Evolutionary conservation across 148 eudicot species (phyloP).

Genomic region (Chenopodium album): DNA sequence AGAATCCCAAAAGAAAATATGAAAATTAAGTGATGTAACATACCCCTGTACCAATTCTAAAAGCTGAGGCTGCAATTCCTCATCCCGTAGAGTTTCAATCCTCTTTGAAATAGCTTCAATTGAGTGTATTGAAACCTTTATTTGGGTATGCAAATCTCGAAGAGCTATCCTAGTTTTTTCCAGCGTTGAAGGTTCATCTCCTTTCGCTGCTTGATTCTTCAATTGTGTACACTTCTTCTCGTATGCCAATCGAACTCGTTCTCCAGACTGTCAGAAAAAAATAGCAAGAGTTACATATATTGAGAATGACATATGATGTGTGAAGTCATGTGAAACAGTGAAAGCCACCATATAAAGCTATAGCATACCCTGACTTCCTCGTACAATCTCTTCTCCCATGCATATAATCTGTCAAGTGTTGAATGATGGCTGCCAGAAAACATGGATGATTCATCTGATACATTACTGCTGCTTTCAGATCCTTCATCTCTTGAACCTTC

Average conservation of each 20-base stretch:
- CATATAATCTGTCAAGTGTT: constrained; percentile 74
- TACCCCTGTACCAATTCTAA: constrained; percentile 87
- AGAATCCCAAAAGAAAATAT: neutral
- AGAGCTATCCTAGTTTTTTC: constrained; percentile 77
- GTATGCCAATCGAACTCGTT: constrained; percentile 70
- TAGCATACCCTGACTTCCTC: constrained; percentile 90
- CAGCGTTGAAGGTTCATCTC: constrained; percentile 66
- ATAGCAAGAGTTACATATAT: neutral
- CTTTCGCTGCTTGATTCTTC: constrained; percentile 75
- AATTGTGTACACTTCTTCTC: constrained; percentile 86
- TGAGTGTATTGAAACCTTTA: constrained; percentile 93
- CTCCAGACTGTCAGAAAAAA: constrained; percentile 61
- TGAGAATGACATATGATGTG: neutral
- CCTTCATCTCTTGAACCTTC: constrained; percentile 62
- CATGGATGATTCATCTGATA: constrained; percentile 66
- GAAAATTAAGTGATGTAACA: constrained; percentile 19
- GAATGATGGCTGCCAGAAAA: constrained; percentile 82
- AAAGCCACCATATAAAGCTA: constrained; percentile 24
- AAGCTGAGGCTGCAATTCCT: constrained; percentile 89
- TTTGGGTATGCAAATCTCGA: constrained; percentile 77
- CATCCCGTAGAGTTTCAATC: constrained; percentile 83
- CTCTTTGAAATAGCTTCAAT: constrained; percentile 88
- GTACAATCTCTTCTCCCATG: constrained; percentile 97
- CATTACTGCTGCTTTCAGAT: constrained; percentile 59
- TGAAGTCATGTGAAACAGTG: neutral